A percentile compares a stretch with the other conserved stretches of the same genome.
phyloP scores from a whole-genome alignment of 1,284 basidiomycete species.

The Apiotrichum veenhuisii region DNA sequence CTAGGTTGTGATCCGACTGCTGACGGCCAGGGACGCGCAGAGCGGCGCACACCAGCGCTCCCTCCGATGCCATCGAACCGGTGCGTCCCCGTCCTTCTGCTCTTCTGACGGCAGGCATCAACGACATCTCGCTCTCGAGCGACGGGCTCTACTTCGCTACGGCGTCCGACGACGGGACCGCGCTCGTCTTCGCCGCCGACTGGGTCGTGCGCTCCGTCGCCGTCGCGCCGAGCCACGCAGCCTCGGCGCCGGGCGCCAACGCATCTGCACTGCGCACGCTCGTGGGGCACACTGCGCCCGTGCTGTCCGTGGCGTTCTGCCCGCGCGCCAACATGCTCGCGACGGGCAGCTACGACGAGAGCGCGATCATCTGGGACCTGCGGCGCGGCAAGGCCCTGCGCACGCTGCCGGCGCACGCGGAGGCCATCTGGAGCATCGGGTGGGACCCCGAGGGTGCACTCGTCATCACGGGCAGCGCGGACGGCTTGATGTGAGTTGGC shows the following conservation, averaged over 20 bases:
- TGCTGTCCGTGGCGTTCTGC: conserved; percentile 88
- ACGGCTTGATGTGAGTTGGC: conserved; percentile 80
- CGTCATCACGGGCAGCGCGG: conserved; percentile 89
- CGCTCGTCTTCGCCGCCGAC: conserved; percentile 12
- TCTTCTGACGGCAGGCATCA: conserved; percentile 59
- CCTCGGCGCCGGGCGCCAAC: not conserved
- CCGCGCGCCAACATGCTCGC: conserved; percentile 83
- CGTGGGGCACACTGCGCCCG: conserved; percentile 84
- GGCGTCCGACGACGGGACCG: conserved; percentile 70
- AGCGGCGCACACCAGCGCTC: conserved; percentile 30
- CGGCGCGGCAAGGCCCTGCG: conserved; percentile 72
- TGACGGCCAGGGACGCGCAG: conserved; percentile 29
- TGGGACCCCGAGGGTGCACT: conserved; percentile 94
- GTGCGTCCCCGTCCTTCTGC: conserved; percentile 19
- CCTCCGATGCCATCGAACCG: conserved; percentile 29
- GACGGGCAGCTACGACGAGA: conserved; percentile 92
- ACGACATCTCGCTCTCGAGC: conserved; percentile 79
- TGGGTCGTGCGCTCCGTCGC: conserved; percentile 3
- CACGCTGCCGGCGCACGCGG: conserved; percentile 88
- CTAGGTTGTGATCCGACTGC: too few species aligned
- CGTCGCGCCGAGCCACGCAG: not conserved
- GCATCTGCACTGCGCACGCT: conserved; percentile 53
- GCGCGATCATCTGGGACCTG: conserved; percentile 93
- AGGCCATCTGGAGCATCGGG: conserved; percentile 87
- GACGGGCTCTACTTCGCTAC: conserved; percentile 78